Evolutionary conservation across 2,329 filamentous ascomycete genomes (phyloP).

Genomic region (Neofusicoccum umdonicola): DNA sequence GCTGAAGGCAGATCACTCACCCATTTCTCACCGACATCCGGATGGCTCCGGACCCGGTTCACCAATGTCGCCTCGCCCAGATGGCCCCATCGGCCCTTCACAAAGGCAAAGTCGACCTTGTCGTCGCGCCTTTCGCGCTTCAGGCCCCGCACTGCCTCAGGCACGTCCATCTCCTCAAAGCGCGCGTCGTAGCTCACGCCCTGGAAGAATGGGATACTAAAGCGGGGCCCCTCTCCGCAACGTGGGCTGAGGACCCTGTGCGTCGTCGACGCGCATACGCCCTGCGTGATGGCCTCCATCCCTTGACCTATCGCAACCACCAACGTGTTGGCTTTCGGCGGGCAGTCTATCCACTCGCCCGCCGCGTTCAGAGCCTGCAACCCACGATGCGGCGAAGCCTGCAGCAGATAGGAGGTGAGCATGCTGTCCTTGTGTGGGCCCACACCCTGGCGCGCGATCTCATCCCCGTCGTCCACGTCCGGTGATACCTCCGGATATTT

Average conservation of each 20-base stretch:
- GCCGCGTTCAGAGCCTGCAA: constrained; percentile 79
- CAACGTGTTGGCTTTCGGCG: constrained; percentile 71
- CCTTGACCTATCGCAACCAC: constrained; percentile 88
- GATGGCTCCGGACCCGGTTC: constrained; percentile 83
- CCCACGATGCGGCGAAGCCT: constrained; percentile 72
- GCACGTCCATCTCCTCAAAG: constrained; percentile 74
- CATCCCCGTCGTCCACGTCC: constrained; percentile 43
- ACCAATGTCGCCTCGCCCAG: constrained; percentile 80
- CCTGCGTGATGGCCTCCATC: constrained; percentile 78
- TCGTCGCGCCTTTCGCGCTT: constrained; percentile 61
- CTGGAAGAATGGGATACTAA: constrained; percentile 84
- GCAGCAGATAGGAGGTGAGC: constrained; percentile 77
- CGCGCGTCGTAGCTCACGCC: constrained; percentile 75
- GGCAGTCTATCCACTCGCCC: constrained; percentile 80
- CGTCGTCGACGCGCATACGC: constrained; percentile 77
- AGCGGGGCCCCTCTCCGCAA: constrained; percentile 68
- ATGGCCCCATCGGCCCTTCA: constrained; percentile 63
- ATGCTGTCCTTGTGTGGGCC: constrained; percentile 85
- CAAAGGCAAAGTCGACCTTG: constrained; percentile 85
- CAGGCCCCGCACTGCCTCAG: constrained; percentile 62
- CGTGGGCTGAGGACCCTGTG: constrained; percentile 76
- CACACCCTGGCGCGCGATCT: constrained; percentile 60
- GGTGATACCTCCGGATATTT: constrained; percentile 69
- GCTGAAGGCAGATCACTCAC: constrained; percentile 27
- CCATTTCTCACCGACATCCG: constrained; percentile 80